These are phyloP conservation scores for Acacia pycnantha DNA, from an alignment of 331 rosid genomes.

Conservation along the genomic window DNA sequence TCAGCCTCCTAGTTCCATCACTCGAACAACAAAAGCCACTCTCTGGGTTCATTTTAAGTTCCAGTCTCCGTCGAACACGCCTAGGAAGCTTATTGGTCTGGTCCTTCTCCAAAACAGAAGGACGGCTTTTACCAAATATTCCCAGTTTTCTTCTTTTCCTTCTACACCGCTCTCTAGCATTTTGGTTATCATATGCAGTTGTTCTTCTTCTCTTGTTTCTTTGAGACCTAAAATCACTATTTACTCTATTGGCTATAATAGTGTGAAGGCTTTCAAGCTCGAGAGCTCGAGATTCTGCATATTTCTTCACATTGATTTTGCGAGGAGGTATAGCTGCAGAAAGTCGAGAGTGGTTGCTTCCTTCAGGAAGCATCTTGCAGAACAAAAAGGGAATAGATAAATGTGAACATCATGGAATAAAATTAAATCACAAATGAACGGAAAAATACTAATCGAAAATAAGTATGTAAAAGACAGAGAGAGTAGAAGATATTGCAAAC, in stretches of 20 bases:
- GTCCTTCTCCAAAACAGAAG: conserved; percentile 27
- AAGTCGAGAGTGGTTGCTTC: conserved; percentile 17
- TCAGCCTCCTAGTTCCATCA: conserved; percentile 83
- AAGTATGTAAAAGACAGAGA: no score
- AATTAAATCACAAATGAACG: no score
- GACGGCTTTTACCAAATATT: conserved; percentile 20
- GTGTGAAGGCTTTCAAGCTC: conserved; percentile 72
- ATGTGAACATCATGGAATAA: not conserved
- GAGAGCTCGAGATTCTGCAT: conserved; percentile 56
- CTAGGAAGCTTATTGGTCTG: conserved; percentile 45
- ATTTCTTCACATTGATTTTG: conserved; percentile 60
- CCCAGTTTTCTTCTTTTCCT: conserved; percentile 45
- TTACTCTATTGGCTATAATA: conserved; percentile 41
- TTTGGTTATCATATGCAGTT: conserved; percentile 50
- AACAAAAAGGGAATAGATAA: not conserved
- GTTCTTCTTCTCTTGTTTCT: conserved; percentile 89
- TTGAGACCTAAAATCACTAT: conserved; percentile 53
- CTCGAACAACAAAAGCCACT: conserved; percentile 64
- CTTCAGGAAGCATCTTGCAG: conserved; percentile 26
- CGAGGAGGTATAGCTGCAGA: conserved; percentile 46
- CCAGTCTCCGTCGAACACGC: conserved; percentile 60
- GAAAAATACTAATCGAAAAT: no score
- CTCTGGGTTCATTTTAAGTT: conserved; percentile 57
- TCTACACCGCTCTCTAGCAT: conserved; percentile 34
- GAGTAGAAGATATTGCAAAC: not conserved